Conservation (phyloP, 2,329 filamentous ascomycete genomes). For the Lecanicillium sp. region DNA sequence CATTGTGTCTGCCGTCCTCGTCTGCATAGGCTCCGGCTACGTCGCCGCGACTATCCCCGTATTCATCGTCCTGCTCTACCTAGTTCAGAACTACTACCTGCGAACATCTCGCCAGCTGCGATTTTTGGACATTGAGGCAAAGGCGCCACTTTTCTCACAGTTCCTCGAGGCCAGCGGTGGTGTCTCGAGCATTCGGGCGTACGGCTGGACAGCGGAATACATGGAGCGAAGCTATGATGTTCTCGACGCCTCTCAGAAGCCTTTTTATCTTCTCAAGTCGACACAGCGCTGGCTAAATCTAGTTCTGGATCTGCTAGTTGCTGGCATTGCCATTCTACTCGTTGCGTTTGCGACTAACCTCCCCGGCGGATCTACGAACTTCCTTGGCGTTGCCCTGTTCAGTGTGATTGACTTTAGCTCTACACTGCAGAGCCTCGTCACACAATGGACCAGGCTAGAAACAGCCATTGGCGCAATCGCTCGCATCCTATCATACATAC, state of each 20-base stretch:
- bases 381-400: constrained; percentile 18
- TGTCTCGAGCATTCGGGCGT: constrained; percentile 23
- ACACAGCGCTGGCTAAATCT: constrained; percentile 42
- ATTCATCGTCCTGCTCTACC: constrained; percentile 13
- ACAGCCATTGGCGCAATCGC: constrained; percentile 18
- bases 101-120: constrained; percentile 22
- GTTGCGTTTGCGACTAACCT: constrained; percentile 33
- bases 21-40: constrained; percentile 36
- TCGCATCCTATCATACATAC: constrained; percentile 18
- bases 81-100: constrained; percentile 22
- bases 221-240: constrained; percentile 11
- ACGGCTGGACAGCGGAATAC: constrained; percentile 19
- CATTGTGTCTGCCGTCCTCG: constrained; percentile 25
- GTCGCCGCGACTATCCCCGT: constrained; percentile 38
- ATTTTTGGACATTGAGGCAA: constrained; percentile 21
- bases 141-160: constrained; percentile 19
- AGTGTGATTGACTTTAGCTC: constrained; percentile 21
- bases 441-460: constrained; percentile 22
- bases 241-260: constrained; percentile 26
- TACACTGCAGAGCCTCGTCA: constrained; percentile 22
- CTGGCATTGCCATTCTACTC: constrained; percentile 35
- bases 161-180: constrained; percentile 20
- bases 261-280: constrained; percentile 32
- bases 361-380: constrained; percentile 18
- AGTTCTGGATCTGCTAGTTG: constrained; percentile 36